phyloP scores from a whole-genome alignment of 257 asterid species.

The Gardenia jasminoides region DNA sequence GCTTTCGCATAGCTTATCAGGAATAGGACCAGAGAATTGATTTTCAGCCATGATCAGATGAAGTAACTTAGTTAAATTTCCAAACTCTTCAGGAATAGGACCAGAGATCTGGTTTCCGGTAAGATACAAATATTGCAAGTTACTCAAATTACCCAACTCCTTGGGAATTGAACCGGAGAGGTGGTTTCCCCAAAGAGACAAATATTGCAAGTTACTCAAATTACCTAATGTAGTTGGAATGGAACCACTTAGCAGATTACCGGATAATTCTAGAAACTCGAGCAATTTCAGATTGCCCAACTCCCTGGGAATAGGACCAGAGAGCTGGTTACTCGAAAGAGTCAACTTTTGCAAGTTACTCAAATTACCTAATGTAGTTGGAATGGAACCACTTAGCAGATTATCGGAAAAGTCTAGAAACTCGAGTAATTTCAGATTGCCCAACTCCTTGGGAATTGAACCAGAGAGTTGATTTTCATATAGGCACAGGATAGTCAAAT shows the following conservation, averaged over 20 bases:
- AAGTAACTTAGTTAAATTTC: neutral
- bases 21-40: constrained; percentile 32
- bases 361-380: constrained; percentile 15
- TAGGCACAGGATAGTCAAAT: neutral
- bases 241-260: constrained; percentile 7
- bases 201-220: constrained; percentile 1
- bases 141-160: neutral
- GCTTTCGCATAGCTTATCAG: constrained; percentile 32
- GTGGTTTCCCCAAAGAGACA: constrained; percentile 7
- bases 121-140: constrained; percentile 3
- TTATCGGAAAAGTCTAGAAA: constrained; percentile 6
- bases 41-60: constrained; percentile 14
- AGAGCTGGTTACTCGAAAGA: constrained; percentile 20
- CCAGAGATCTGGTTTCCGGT: constrained; percentile 17
- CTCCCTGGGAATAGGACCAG: constrained; percentile 23
- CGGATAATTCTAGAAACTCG: neutral
- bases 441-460: constrained; percentile 24
- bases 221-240: constrained; percentile 18
- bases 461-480: constrained; percentile 18
- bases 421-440: constrained; percentile 16
- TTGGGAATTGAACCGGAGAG: constrained; percentile 26
- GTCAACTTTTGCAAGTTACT: no score
- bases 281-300: constrained; percentile 25
- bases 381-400: constrained; percentile 15
- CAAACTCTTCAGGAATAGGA: constrained; percentile 23